Conservation (phyloP, 108 stramenopile species). For the Mayamaea pseudoterrestris region DNA sequence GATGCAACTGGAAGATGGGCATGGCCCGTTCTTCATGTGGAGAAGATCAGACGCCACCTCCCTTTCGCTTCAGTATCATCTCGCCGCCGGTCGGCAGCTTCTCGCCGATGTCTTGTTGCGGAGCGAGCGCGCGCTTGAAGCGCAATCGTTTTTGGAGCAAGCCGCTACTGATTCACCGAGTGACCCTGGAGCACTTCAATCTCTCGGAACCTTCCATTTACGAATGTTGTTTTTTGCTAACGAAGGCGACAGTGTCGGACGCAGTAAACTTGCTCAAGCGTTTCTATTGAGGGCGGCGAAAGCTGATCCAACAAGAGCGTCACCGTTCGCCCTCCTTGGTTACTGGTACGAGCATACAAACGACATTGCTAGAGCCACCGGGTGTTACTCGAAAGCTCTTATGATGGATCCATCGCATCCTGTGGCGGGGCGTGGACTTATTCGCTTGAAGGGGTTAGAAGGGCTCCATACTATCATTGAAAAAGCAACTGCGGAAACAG, state of each 20-base stretch:
- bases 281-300: constrained; percentile 61
- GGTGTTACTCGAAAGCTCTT: constrained; percentile 49
- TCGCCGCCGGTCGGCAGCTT: constrained; percentile 40
- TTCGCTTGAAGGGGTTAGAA: constrained; percentile 23
- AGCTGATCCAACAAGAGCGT: constrained; percentile 34
- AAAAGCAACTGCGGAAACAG: constrained; percentile 26
- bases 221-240: constrained; percentile 19
- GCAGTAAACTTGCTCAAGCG: constrained; percentile 18
- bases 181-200: constrained; percentile 38
- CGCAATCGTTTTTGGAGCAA: constrained; percentile 33
- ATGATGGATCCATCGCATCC: constrained; percentile 55
- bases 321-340: constrained; percentile 58
- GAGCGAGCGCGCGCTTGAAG: constrained; percentile 28
- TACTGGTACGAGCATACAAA: constrained; percentile 44
- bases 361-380: constrained; percentile 37
- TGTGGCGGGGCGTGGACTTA: constrained; percentile 56
- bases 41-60: neutral
- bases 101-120: constrained; percentile 42
- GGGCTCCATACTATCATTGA: constrained; percentile 14
- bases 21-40: constrained; percentile 12
- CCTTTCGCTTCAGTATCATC: constrained; percentile 14
- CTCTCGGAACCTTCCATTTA: constrained; percentile 47
- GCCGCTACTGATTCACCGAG: constrained; percentile 39
- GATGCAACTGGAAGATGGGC: too few relatives aligned
- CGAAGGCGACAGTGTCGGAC: neutral